These are phyloP conservation scores for Dactylellina parvicollis DNA, from an alignment of 2,329 filamentous ascomycete genomes.

Conservation along the genomic window DNA sequence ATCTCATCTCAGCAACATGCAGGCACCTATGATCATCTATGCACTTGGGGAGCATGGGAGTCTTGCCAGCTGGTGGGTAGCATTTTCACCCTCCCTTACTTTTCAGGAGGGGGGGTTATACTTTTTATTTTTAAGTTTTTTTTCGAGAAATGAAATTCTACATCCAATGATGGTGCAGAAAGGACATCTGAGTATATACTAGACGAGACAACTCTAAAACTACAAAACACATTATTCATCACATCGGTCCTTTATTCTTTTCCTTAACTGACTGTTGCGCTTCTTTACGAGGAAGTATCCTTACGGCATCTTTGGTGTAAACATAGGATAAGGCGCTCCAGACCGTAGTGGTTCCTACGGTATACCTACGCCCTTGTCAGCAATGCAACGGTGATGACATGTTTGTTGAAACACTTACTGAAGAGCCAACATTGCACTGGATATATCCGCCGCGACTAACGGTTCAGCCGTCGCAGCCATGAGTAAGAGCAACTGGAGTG, in stretches of 20 bases:
- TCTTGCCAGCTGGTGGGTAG: not conserved
- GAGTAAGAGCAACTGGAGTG: slow-evolving; percentile 86
- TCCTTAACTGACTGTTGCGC: not conserved
- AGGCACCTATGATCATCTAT: not conserved
- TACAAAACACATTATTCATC: not conserved
- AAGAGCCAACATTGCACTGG: slow-evolving; percentile 41
- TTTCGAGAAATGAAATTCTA: not conserved
- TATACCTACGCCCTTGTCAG: slow-evolving; percentile 69
- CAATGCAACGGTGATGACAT: not conserved
- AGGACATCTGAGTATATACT: no score
- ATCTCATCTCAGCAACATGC: not conserved
- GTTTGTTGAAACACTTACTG: slow-evolving; percentile 25
- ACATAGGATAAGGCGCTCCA: slow-evolving; percentile 96
- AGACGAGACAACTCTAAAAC: no score
- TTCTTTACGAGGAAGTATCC: slow-evolving; percentile 71
- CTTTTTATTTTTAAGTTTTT: not conserved
- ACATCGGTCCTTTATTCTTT: not conserved
- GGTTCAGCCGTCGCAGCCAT: slow-evolving; percentile 84
- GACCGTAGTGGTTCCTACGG: slow-evolving; percentile 87
- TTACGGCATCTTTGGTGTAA: slow-evolving; percentile 89
- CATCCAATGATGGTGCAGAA: no score
- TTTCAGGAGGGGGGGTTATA: no score
- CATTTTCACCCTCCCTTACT: no score
- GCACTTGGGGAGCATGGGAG: not conserved
- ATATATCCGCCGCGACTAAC: slow-evolving; percentile 65